These are phyloP conservation scores for Spinacia oleracea DNA, from an alignment of 179 eudicot species.

Conservation along the genomic window DNA sequence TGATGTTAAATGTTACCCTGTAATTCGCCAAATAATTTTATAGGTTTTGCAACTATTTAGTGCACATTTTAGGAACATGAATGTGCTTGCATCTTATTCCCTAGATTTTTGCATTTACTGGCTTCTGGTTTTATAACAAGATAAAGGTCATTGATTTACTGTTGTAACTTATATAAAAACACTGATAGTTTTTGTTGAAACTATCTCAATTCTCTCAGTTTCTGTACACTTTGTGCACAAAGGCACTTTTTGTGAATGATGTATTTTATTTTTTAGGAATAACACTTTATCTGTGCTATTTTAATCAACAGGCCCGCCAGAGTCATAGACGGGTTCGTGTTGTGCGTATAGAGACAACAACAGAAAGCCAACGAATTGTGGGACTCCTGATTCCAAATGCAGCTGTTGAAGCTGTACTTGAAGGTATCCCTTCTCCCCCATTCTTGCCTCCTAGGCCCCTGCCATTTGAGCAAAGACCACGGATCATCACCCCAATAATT, in stretches of 20 bases:
- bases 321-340: constrained; percentile 86
- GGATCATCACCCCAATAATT: not conserved
- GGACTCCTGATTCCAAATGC: constrained; percentile 94
- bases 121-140: not conserved
- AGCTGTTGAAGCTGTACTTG: constrained; percentile 83
- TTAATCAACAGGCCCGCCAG: constrained; percentile 62
- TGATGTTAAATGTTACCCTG: not conserved
- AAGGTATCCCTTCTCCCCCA: constrained; percentile 48
- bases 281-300: not conserved
- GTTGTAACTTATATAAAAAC: not conserved
- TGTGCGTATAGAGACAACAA: constrained; percentile 87
- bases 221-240: not conserved
- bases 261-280: no score
- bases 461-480: not conserved
- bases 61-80: not conserved
- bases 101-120: not conserved
- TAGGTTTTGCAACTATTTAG: not conserved
- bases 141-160: not conserved
- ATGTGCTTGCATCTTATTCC: not conserved
- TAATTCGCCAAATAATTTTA: not conserved
- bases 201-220: not conserved
- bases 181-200: not conserved
- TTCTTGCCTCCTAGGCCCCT: not conserved
- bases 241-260: no score
- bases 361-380: constrained; percentile 81